phyloP scores from a whole-genome alignment of 1,284 basidiomycete species.

The Agaricales sp. region DNA sequence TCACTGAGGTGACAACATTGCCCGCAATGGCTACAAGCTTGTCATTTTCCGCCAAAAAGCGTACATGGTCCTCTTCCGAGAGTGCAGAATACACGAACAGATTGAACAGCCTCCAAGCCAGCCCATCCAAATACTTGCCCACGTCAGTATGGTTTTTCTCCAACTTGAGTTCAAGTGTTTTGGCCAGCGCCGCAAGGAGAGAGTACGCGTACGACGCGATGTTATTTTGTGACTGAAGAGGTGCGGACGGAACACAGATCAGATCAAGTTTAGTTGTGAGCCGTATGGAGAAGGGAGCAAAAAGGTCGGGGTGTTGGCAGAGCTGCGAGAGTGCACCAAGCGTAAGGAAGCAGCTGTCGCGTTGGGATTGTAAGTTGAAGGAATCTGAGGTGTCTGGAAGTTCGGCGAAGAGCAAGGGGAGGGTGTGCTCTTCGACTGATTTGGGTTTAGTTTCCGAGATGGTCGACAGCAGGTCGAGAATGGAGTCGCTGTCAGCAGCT shows the following conservation, averaged over 20 bases:
- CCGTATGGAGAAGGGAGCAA: constrained; percentile 77
- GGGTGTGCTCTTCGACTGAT: constrained; percentile 67
- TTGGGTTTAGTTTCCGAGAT: constrained; percentile 55
- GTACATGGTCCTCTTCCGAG: constrained; percentile 19
- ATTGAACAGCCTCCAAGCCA: constrained; percentile 64
- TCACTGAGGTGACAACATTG: constrained; percentile 58
- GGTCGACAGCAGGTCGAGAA: constrained; percentile 58
- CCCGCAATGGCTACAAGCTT: constrained; percentile 53
- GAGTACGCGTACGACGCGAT: constrained; percentile 75
- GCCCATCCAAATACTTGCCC: constrained; percentile 64
- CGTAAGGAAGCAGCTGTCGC: constrained; percentile 57
- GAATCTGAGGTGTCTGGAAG: constrained; percentile 62
- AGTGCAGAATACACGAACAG: constrained; percentile 56
- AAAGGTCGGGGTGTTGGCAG: constrained; percentile 69
- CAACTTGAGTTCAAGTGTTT: constrained; percentile 60
- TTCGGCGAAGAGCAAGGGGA: constrained; percentile 70
- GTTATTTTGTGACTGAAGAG: constrained; percentile 28
- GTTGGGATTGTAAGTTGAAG: constrained; percentile 42
- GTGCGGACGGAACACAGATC: constrained; percentile 35
- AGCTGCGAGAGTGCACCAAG: constrained; percentile 69
- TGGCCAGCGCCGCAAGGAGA: constrained; percentile 60
- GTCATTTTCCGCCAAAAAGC: constrained; percentile 48
- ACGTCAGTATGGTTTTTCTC: constrained; percentile 56
- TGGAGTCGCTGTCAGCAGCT: constrained; percentile 41
- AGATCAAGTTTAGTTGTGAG: constrained; percentile 75